Conservation (phyloP, 345 rosid genomes). For the Pugionium cornutum region DNA sequence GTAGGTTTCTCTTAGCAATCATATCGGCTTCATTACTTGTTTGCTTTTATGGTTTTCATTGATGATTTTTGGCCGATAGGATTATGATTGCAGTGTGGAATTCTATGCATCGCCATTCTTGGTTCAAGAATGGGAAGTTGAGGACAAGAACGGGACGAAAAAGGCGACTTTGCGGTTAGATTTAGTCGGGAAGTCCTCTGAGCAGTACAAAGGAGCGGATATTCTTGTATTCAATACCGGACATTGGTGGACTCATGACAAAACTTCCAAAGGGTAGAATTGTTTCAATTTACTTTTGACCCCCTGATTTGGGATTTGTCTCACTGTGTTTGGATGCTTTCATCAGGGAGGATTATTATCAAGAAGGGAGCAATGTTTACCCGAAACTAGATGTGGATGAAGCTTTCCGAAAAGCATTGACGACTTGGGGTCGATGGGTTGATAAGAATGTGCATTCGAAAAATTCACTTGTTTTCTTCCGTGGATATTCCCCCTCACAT, state of each 20-base stretch:
- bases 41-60: not conserved
- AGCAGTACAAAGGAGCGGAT: slow-evolving; percentile 72
- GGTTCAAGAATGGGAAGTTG: slow-evolving; percentile 87
- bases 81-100: slow-evolving; percentile 69
- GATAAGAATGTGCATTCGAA: slow-evolving; percentile 69
- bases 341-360: slow-evolving; percentile 85
- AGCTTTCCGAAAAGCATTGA: slow-evolving; percentile 86
- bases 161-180: slow-evolving; percentile 95
- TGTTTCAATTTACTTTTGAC: not conserved
- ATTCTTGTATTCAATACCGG: slow-evolving; percentile 88
- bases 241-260: slow-evolving; percentile 99
- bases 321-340: slow-evolving; percentile 21
- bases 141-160: slow-evolving; percentile 53
- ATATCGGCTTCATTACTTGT: not conserved
- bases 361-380: slow-evolving; percentile 85
- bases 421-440: slow-evolving; percentile 92
- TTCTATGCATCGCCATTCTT: slow-evolving; percentile 91
- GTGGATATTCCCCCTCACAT: slow-evolving; percentile 95
- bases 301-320: not conserved
- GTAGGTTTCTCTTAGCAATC: slow-evolving; percentile 43
- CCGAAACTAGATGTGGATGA: slow-evolving; percentile 76
- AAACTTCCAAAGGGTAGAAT: slow-evolving; percentile 80
- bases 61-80: slow-evolving; percentile 49
- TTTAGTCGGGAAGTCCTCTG: slow-evolving; percentile 68
- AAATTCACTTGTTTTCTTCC: slow-evolving; percentile 72